These are phyloP conservation scores for Dactylonectria macrodidyma DNA, from an alignment of 2,329 filamentous ascomycete genomes.

Conservation along the genomic window DNA sequence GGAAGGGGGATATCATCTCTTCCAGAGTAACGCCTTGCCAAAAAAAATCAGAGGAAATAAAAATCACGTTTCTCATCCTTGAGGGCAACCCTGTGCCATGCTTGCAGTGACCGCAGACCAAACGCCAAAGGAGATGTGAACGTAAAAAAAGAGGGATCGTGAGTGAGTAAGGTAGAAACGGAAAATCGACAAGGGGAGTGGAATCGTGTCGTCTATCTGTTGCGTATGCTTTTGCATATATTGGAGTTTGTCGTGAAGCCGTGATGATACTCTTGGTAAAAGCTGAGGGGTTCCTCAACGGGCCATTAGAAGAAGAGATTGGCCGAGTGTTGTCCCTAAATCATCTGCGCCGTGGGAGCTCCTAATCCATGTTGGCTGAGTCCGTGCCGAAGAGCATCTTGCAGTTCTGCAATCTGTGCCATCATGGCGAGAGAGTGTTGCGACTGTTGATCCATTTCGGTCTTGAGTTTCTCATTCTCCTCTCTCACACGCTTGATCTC, in stretches of 20 bases:
- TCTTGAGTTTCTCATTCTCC: conserved; percentile 74
- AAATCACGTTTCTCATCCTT: conserved; percentile 32
- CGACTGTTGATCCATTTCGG: conserved; percentile 64
- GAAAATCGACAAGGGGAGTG: conserved; percentile 14
- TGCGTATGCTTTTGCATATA: conserved; percentile 13
- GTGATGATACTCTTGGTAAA: conserved; percentile 10
- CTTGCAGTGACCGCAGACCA: conserved; percentile 26
- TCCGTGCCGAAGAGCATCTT: conserved; percentile 58
- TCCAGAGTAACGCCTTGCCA: conserved; percentile 46
- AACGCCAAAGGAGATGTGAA: conserved; percentile 42
- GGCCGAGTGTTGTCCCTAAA: conserved; percentile 40
- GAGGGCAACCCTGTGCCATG: conserved; percentile 25
- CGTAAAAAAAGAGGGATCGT: conserved; percentile 12
- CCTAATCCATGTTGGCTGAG: conserved; percentile 51
- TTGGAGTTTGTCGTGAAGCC: conserved; percentile 18
- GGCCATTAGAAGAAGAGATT: conserved; percentile 14
- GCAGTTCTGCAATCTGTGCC: conserved; percentile 63
- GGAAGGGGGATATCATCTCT: conserved; percentile 49
- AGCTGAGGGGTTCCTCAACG: not conserved
- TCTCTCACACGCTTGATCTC: conserved; percentile 77
- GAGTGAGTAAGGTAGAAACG: conserved; percentile 1
- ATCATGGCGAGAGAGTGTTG: conserved; percentile 64
- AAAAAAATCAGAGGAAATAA: conserved; percentile 18
- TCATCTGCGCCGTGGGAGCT: conserved; percentile 60
- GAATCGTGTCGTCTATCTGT: conserved; percentile 26